Conservation (phyloP, 2,329 filamentous ascomycete genomes). For the Plenodomus lindquistii region DNA sequence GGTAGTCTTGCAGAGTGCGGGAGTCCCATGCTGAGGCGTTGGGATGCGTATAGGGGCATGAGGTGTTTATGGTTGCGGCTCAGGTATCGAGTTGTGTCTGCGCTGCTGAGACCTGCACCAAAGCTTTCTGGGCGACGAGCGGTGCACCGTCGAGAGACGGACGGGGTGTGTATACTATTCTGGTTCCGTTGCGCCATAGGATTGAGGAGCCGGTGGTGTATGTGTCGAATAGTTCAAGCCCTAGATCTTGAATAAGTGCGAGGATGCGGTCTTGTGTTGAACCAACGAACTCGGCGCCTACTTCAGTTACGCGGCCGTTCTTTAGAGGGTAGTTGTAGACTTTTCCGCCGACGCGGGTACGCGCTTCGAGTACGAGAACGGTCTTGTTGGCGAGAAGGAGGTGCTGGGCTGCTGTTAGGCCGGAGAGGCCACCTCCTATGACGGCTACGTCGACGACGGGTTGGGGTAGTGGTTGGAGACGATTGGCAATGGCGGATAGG, state of each 20-base stretch:
- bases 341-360: slow-evolving; percentile 58
- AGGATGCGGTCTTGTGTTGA: slow-evolving; percentile 26
- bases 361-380: slow-evolving; percentile 54
- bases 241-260: slow-evolving; percentile 19
- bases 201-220: slow-evolving; percentile 18
- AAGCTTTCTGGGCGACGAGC: slow-evolving; percentile 9
- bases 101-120: slow-evolving; percentile 12
- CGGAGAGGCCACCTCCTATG: slow-evolving; percentile 52
- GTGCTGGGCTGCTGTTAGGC: slow-evolving; percentile 37
- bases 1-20: slow-evolving; percentile 15
- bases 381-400: slow-evolving; percentile 45
- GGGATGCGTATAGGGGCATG: slow-evolving; percentile 18
- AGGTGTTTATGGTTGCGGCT: slow-evolving; percentile 22
- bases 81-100: slow-evolving; percentile 17
- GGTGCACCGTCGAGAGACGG: slow-evolving; percentile 15
- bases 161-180: slow-evolving; percentile 12
- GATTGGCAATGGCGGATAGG: neutral
- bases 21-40: slow-evolving; percentile 17
- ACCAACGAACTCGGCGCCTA: slow-evolving; percentile 28
- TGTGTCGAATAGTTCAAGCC: slow-evolving; percentile 18
- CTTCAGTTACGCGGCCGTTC: slow-evolving; percentile 27
- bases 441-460: slow-evolving; percentile 36
- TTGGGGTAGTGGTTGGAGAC: neutral
- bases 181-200: slow-evolving; percentile 18
- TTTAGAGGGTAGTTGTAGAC: slow-evolving; percentile 39